Base-by-base conservation (phyloP, 768 basidiomycete genomes). In the Tubosaeta sp. region DNA sequence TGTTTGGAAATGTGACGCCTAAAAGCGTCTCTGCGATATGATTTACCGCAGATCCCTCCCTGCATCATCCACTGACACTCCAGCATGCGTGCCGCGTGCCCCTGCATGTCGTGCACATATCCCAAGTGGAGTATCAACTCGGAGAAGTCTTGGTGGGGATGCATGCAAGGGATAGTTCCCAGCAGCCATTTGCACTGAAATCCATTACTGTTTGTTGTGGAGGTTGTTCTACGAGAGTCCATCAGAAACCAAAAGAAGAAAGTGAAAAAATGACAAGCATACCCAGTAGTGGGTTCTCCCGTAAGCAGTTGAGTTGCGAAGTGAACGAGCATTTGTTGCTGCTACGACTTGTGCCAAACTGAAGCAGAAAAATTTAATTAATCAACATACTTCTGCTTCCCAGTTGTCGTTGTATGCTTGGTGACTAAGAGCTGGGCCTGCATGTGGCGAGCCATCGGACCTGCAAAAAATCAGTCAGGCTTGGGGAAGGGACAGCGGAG, bases 81-180 rank as follows among this genome's bases (percentile, higher is more conserved):
- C 1, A 60, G 1, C 35, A 1, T 37, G 2, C 31, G 34, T 0
- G 0, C 22, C 0, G 56, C 56, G 0, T 43, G 0, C 0, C 62
- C 62, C 1, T 31, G 52, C 6, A 61, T 47, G 0, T 26, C 55
- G 4, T 64, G 62, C 0, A 2, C 17, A 2, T 0, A 0, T 4
- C 27, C 29, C 0, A 50, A 1, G 19, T 63, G 62, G 7, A 6
- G 2, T 3, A 64, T 48, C 31, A 63, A 31, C 0, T 39, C 34
- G 5, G 48, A 4, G 9, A 61, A 59, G 2, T 17, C 17, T 3
- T 6, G 1, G n/a, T 43, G 61, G 6, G 0, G 2, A 6, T 46
- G 2, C 14, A 16, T 9, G 46, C 46, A 46, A 16, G 6, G 2
- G 6, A 7, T 6, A 17, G 14, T 6, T 7, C 10, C 27, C 29